phyloP scores from a whole-genome alignment of 2,329 filamentous ascomycete genomes.

The Colletotrichum coccodes region DNA sequence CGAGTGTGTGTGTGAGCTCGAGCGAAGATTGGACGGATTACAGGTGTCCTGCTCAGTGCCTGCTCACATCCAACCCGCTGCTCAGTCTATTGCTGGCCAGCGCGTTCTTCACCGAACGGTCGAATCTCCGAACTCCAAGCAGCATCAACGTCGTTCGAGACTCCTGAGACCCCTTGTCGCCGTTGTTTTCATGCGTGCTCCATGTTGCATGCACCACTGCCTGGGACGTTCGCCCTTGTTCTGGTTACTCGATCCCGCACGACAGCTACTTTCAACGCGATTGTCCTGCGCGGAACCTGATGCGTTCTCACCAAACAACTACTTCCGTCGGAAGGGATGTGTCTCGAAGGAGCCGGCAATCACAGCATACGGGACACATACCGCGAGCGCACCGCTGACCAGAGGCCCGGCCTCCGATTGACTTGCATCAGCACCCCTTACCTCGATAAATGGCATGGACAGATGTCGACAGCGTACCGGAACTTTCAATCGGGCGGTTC shows the following conservation, averaged over 20 bases:
- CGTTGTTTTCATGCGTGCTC: constrained; percentile 11
- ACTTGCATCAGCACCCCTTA: neutral
- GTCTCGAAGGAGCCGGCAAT: neutral
- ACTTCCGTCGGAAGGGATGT: neutral
- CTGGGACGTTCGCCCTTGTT: neutral
- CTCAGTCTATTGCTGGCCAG: neutral
- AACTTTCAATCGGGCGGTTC: neutral
- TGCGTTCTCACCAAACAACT: neutral
- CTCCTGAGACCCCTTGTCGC: constrained; percentile 16
- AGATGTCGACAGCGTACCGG: neutral
- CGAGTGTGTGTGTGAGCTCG: too few relatives aligned
- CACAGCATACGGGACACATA: neutral
- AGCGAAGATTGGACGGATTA: too few relatives aligned
- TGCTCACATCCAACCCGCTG: neutral
- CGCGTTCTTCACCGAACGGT: constrained; percentile 9
- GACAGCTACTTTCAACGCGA: neutral
- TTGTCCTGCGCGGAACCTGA: neutral
- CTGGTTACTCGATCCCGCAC: constrained; percentile 11
- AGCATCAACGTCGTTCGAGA: constrained; percentile 16
- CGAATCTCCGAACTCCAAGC: constrained; percentile 25
- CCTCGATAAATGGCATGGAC: neutral
- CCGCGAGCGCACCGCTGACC: neutral
- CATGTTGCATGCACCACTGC: constrained; percentile 22
- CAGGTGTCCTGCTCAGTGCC: neutral
- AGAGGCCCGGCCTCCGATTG: neutral